Base-by-base conservation (phyloP, 2,329 filamentous ascomycete species). In the Grosmannia penicillata region DNA sequence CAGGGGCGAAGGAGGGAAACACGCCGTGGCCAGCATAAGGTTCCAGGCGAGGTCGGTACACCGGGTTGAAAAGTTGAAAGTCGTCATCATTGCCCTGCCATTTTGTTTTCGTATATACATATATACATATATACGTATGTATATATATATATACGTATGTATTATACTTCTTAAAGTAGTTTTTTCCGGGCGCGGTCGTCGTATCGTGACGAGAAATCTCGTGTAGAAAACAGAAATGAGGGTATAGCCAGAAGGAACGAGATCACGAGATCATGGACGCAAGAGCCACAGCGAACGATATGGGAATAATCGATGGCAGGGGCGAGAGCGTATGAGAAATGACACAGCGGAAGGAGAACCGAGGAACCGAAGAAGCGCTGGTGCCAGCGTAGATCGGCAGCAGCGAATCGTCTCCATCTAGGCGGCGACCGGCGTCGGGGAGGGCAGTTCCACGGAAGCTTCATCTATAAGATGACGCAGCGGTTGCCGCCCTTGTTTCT, bases 401-500 rank as follows among this genome's bases (percentile, higher is more conserved):
- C n/a, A n/a, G n/a, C n/a, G n/a, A n/a, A n/a, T n/a, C n/a, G n/a
- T n/a, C n/a, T n/a, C n/a, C n/a, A n/a, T n/a, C n/a, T n/a, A n/a
- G n/a, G n/a, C n/a, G n/a, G n/a, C n/a, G n/a, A n/a, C n/a, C n/a
- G n/a, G n/a, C n/a, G n/a, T 25, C 24, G 24, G 11, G 7, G 11
- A 27, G 11, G 26, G 26, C 26, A 27, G 24, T 7, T 27, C 11
- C 11, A 14, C 10, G 11, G 26, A 13, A 27, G 26, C 10, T 21
- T 17, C 22, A 19, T 37, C 38, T 40, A 49, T 49, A 49, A 44
- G 31, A 49, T 36, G 30, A 49, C 47, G 15, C 47, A 49, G 8
- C 43, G 42, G 36, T 40, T 46, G 8, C 36, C 27, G 33, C 36
- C 38, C 29, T 45, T 46, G 28, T 18, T 41, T 39, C 47, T 42